Conservation (phyloP, 2,329 filamentous ascomycete species). For the Talaromyces sp. region DNA sequence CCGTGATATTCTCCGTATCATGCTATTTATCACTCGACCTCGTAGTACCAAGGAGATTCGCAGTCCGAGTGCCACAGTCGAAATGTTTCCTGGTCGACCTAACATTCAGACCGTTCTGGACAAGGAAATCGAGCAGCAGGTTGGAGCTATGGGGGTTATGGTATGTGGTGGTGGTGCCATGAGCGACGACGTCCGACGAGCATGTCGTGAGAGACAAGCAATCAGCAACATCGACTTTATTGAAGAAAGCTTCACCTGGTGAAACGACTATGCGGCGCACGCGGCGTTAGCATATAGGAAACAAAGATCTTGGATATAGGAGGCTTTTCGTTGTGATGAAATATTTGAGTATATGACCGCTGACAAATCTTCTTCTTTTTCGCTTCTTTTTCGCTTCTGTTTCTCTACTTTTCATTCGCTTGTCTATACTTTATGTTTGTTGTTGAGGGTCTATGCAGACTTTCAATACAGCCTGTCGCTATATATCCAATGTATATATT, state of each 20-base stretch:
- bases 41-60: conserved; percentile 78
- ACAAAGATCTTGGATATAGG: background rate
- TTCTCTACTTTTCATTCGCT: background rate
- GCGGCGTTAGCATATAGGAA: background rate
- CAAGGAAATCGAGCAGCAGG: conserved; percentile 75
- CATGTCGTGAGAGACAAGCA: conserved; percentile 62
- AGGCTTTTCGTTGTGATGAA: background rate
- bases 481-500: background rate
- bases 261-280: background rate
- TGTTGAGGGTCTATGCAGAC: background rate
- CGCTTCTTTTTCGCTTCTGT: background rate
- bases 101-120: conserved; percentile 75
- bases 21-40: conserved; percentile 86
- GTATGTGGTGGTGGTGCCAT: conserved; percentile 74
- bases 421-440: background rate
- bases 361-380: background rate
- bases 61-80: conserved; percentile 73
- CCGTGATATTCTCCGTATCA: conserved; percentile 77
- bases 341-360: background rate
- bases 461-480: background rate
- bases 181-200: conserved; percentile 70
- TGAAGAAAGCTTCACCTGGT: conserved; percentile 68
- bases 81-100: conserved; percentile 87
- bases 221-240: conserved; percentile 67
- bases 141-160: conserved; percentile 84